Evolutionary conservation across 306 rosid genomes (phyloP).

Genomic region (Macrotyloma uniflorum): DNA sequence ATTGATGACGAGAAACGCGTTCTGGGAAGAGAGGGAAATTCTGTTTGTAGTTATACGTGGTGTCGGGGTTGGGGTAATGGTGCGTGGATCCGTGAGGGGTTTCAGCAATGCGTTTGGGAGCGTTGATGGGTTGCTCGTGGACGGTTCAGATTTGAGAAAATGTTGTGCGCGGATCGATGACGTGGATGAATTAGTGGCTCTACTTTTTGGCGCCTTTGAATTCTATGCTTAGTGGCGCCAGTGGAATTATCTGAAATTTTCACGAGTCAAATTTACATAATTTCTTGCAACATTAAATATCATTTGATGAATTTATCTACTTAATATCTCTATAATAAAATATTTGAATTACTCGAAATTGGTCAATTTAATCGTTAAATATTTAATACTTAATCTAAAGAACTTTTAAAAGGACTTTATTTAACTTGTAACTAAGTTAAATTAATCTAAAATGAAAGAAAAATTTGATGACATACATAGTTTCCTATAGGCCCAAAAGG

Average conservation of each 20-base stretch:
- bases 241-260: neutral
- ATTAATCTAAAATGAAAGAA: no score
- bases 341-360: no score
- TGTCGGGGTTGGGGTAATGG: neutral
- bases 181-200: conserved; percentile 39
- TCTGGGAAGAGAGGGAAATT: neutral
- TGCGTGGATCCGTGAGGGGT: conserved; percentile 21
- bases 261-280: no score
- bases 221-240: neutral
- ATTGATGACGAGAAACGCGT: neutral
- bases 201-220: neutral
- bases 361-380: no score
- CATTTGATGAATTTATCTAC: no score
- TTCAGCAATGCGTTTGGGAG: neutral
- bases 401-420: no score
- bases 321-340: no score
- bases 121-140: conserved; percentile 21
- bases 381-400: no score
- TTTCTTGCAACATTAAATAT: no score
- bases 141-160: conserved; percentile 24
- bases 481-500: no score
- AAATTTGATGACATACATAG: no score
- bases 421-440: no score
- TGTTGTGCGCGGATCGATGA: conserved; percentile 47
- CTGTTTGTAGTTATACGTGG: conserved; percentile 30